Evolutionary conservation across 2,329 filamentous ascomycete species (phyloP).

Genomic region (Amauroascus niger): DNA sequence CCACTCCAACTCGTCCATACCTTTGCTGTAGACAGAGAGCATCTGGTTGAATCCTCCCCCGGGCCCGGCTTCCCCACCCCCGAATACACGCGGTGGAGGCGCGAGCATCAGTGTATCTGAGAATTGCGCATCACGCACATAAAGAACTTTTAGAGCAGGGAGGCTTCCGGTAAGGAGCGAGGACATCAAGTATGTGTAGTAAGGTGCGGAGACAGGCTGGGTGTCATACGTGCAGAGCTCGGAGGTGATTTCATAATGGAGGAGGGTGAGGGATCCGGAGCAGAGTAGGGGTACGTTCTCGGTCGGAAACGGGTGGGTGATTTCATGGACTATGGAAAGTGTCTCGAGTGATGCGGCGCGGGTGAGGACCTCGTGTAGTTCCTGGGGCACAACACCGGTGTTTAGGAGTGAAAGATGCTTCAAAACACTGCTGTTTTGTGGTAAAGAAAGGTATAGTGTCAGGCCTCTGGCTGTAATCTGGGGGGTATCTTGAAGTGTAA

Average conservation of each 20-base stretch:
- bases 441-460: constrained; percentile 54
- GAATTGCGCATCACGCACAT: constrained; percentile 77
- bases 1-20: constrained; percentile 58
- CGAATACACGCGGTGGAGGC: constrained; percentile 51
- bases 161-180: constrained; percentile 69
- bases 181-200: constrained; percentile 78
- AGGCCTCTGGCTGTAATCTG: constrained; percentile 64
- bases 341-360: constrained; percentile 34
- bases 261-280: constrained; percentile 57
- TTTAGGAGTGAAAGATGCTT: constrained; percentile 59
- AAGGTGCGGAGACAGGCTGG: constrained; percentile 47
- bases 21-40: constrained; percentile 56
- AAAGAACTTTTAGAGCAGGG: constrained; percentile 64
- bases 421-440: constrained; percentile 51
- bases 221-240: constrained; percentile 48
- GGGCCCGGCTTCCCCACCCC: constrained; percentile 26
- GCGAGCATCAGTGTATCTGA: constrained; percentile 67
- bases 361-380: constrained; percentile 36
- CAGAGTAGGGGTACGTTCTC: constrained; percentile 52
- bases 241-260: constrained; percentile 73
- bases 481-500: constrained; percentile 62
- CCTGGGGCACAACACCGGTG: constrained; percentile 52
- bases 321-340: constrained; percentile 48
- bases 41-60: constrained; percentile 41
- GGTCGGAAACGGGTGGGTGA: constrained; percentile 48